Conservation (phyloP, 129 eudicot species). For the Silybum marianum region DNA sequence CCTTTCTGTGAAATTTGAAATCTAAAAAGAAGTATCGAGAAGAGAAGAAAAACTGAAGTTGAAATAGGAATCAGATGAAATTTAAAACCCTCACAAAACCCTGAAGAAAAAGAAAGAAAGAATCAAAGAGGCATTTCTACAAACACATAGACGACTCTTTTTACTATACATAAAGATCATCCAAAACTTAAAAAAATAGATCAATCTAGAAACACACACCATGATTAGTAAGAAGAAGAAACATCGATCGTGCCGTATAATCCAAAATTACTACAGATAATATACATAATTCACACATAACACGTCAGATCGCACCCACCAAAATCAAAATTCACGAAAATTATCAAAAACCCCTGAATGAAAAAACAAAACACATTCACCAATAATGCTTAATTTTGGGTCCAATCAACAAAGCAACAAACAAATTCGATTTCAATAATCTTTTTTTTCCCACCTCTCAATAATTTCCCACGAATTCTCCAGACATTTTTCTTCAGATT, state of each 20-base stretch:
- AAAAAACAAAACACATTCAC: constrained; percentile 1
- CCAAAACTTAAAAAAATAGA: constrained; percentile 20
- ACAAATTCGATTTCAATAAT: not conserved
- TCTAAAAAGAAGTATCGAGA: not conserved
- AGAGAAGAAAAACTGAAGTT: not conserved
- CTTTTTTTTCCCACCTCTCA: constrained; percentile 45
- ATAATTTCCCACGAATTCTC: constrained; percentile 11
- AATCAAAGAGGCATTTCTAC: constrained; percentile 13
- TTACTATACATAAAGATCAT: constrained; percentile 16
- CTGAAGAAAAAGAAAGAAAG: not conserved
- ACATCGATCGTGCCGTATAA: not conserved
- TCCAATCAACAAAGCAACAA: constrained; percentile 1
- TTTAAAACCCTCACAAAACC: constrained; percentile 58
- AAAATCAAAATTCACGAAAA: constrained; percentile 18
- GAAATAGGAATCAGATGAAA: not conserved
- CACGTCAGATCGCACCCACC: constrained; percentile 39
- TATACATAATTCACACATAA: not conserved
- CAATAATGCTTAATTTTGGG: not conserved
- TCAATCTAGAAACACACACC: constrained; percentile 33
- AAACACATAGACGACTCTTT: constrained; percentile 22
- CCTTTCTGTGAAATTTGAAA: not conserved
- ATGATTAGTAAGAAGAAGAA: constrained; percentile 8
- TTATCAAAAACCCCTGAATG: not conserved
- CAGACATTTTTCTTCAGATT: constrained; percentile 22
- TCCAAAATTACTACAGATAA: constrained; percentile 7